These are phyloP conservation scores for Malus asiatica DNA, from an alignment of 306 rosid genomes.

Conservation along the genomic window DNA sequence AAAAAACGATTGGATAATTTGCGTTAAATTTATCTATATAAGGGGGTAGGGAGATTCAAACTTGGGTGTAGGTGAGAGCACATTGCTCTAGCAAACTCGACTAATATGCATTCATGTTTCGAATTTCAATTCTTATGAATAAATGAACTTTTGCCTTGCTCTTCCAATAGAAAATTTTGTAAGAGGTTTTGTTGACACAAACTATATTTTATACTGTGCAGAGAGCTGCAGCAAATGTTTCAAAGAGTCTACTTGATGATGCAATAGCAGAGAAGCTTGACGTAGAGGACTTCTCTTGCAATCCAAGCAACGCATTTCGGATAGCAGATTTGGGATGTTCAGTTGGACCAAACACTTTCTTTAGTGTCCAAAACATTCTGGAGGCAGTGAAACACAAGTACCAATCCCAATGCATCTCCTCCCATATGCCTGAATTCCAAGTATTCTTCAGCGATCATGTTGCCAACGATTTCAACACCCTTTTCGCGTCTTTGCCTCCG, in stretches of 20 bases:
- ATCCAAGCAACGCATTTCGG: background rate
- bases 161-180: background rate
- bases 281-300: background rate
- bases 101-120: too few species aligned
- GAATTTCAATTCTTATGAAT: too few species aligned
- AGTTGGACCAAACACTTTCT: constrained; percentile 16
- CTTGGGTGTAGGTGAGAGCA: too few species aligned
- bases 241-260: background rate
- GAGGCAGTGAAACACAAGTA: constrained; percentile 4
- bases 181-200: background rate
- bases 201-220: background rate
- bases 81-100: too few species aligned
- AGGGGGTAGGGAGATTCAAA: too few species aligned
- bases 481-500: background rate
- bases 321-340: constrained; percentile 24
- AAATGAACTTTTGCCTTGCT: background rate
- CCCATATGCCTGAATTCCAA: constrained; percentile 13
- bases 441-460: constrained; percentile 12
- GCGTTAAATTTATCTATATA: too few species aligned
- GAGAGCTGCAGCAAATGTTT: background rate
- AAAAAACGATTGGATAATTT: too few species aligned
- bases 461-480: constrained; percentile 14
- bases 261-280: constrained; percentile 11
- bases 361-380: background rate
- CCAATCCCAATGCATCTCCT: background rate